Conservation (phyloP, 2,329 filamentous ascomycete species). For the Spiromastix sp. region DNA sequence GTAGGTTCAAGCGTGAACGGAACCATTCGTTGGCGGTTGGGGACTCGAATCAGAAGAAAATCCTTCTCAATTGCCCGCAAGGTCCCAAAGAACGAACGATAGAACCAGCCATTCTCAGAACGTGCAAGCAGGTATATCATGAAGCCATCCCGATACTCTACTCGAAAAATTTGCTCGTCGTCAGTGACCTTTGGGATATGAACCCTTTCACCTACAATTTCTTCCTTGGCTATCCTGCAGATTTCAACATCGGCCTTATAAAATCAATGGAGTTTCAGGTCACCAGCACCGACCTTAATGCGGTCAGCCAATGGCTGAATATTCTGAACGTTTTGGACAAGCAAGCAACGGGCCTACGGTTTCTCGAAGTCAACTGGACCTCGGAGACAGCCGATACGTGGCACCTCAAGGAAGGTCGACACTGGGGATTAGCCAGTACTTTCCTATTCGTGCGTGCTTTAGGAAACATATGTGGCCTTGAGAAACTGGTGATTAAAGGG, state of each 20-base stretch:
- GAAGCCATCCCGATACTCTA: constrained; percentile 3
- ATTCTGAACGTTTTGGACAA: background rate
- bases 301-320: background rate
- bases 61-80: background rate
- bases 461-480: background rate
- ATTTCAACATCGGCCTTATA: background rate
- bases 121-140: constrained; percentile 1
- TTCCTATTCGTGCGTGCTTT: background rate
- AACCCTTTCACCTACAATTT: too few relatives aligned
- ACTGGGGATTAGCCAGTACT: background rate
- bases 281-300: too few relatives aligned
- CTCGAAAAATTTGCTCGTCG: background rate
- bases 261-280: background rate
- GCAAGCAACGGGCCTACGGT: background rate
- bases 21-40: background rate
- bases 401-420: background rate
- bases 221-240: background rate
- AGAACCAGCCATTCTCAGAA: background rate
- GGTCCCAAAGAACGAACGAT: background rate
- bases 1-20: background rate
- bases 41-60: background rate
- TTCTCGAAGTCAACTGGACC: background rate
- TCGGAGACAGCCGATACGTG: background rate
- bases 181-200: background rate
- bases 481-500: background rate